These are phyloP conservation scores for Botrytis byssoidea DNA, from an alignment of 2,329 filamentous ascomycete genomes.

Conservation along the genomic window DNA sequence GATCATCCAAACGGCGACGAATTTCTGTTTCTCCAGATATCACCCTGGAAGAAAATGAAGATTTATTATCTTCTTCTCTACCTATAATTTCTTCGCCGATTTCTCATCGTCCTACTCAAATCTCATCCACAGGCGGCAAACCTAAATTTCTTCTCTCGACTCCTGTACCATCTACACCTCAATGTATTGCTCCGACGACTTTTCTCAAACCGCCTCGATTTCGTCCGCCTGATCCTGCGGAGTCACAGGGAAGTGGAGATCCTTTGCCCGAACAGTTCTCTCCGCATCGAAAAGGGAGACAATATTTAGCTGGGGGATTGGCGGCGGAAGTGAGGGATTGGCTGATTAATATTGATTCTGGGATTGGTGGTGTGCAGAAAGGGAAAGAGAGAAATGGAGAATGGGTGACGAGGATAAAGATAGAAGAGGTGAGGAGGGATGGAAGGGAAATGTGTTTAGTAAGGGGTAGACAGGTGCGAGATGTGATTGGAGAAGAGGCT, in stretches of 20 bases:
- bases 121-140: conserved; percentile 30
- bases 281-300: conserved; percentile 49
- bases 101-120: conserved; percentile 23
- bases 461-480: conserved; percentile 31
- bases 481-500: conserved; percentile 21
- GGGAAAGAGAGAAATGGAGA: conserved; percentile 26
- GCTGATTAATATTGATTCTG: conserved; percentile 46
- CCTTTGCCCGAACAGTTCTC: conserved; percentile 54
- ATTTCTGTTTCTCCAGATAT: conserved; percentile 28
- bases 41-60: conserved; percentile 16
- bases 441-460: conserved; percentile 35
- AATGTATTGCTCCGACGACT: conserved; percentile 18
- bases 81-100: conserved; percentile 34
- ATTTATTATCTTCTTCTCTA: conserved; percentile 28
- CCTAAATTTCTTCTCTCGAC: conserved; percentile 37
- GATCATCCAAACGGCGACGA: conserved; percentile 34
- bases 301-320: conserved; percentile 49
- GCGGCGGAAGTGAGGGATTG: conserved; percentile 50
- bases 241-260: conserved; percentile 27
- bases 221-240: conserved; percentile 33
- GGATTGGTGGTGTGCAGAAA: background rate
- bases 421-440: conserved; percentile 35
- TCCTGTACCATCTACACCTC: conserved; percentile 29
- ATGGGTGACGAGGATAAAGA: conserved; percentile 36
- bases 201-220: conserved; percentile 40